A percentile compares a stretch with the other conserved stretches of the same genome.
Conservation (phyloP, 2,329 filamentous ascomycete species). For the Aureobasidium sp. region DNA sequence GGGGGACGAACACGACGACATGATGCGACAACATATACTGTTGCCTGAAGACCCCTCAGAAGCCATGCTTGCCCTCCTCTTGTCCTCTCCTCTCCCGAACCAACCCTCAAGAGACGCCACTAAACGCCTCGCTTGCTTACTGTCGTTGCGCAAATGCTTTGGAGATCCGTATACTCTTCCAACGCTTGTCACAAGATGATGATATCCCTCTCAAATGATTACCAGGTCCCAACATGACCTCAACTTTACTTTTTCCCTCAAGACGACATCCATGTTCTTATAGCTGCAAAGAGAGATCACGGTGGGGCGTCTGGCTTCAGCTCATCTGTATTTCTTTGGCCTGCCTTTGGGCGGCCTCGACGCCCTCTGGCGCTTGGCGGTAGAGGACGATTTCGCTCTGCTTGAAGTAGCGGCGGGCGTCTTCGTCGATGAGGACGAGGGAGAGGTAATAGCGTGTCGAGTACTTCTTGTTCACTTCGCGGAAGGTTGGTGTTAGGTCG, state of each 20-base stretch:
- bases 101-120: slow-evolving; percentile 2
- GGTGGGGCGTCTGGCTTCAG: slow-evolving; percentile 19
- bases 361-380: slow-evolving; percentile 59
- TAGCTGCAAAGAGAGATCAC: slow-evolving; percentile 13
- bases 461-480: slow-evolving; percentile 99
- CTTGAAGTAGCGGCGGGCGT: slow-evolving; percentile 96
- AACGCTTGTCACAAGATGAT: neutral
- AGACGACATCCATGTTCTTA: neutral
- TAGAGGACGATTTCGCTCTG: slow-evolving; percentile 97
- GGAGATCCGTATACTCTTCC: neutral
- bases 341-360: slow-evolving; percentile 42
- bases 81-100: neutral
- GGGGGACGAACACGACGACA: neutral
- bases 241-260: neutral
- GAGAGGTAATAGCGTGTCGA: slow-evolving; percentile 97
- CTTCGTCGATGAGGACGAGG: slow-evolving; percentile 60
- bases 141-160: neutral
- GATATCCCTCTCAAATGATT: too few relatives aligned
- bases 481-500: slow-evolving; percentile 94
- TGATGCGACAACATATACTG: neutral
- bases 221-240: neutral
- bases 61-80: neutral
- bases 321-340: slow-evolving; percentile 36
- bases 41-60: neutral
- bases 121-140: slow-evolving; percentile 3